These are phyloP conservation scores for Bipolaris bicolor DNA, from an alignment of 2,329 filamentous ascomycete genomes.

Conservation along the genomic window DNA sequence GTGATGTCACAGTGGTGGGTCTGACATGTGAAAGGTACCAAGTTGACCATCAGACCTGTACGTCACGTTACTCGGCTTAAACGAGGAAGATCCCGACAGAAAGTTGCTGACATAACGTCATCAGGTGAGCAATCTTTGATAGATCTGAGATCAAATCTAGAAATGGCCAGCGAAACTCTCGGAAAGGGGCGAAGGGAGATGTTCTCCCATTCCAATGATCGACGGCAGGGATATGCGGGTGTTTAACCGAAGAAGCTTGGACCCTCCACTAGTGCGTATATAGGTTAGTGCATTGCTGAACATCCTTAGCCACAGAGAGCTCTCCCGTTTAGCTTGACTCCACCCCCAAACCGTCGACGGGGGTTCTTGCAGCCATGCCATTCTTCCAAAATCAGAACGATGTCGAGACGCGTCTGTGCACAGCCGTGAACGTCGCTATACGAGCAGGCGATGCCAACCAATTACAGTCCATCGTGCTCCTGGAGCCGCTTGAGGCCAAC, in stretches of 20 bases:
- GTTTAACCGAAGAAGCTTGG: conserved; percentile 13
- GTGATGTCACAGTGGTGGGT: conserved; percentile 33
- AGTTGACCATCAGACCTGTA: background rate
- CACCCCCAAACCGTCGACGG: conserved; percentile 15
- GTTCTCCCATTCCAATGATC: conserved; percentile 4
- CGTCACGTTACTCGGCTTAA: background rate
- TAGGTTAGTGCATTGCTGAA: conserved; percentile 13
- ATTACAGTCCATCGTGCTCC: conserved; percentile 36
- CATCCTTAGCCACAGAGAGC: conserved; percentile 13
- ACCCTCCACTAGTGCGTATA: background rate
- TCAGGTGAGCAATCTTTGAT: background rate
- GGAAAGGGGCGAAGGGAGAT: background rate
- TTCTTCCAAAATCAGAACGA: conserved; percentile 29
- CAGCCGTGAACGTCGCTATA: conserved; percentile 37
- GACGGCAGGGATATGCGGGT: conserved; percentile 13
- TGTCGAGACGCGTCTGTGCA: conserved; percentile 37
- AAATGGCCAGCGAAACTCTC: background rate
- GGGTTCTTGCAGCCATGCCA: conserved; percentile 26
- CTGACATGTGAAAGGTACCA: conserved; percentile 31
- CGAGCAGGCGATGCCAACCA: conserved; percentile 27
- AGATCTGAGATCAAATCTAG: background rate
- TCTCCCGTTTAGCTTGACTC: conserved; percentile 14
- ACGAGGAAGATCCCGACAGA: background rate
- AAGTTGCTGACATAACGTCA: no score
- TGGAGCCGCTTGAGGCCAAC: conserved; percentile 32